Evolutionary conservation across 441 rosid genomes (phyloP), one percentile per base, ranked within the genome.

Genomic region (Pelargonium citronellum): DNA sequence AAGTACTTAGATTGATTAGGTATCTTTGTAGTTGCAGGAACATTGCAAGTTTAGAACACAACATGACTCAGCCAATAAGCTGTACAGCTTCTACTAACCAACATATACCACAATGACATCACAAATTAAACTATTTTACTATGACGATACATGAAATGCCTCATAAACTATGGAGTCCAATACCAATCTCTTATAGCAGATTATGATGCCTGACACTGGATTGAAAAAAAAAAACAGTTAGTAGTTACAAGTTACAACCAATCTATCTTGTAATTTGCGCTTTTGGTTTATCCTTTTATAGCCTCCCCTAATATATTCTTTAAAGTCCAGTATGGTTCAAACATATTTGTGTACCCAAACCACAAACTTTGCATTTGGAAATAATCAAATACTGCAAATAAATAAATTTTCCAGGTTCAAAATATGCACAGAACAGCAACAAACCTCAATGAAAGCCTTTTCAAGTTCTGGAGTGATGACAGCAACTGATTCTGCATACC

Each of bases 401-500:
- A 27, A 47, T 11, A 51, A 47, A 49, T 10, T 43, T 49, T 69
- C 24, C 20, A 44, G 15, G 63, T 20, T 51, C 13, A 7, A 61
- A 24, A 27, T 62, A 62, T 27, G 43, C 16, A 24, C 65, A 61
- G 37, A 30, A 30, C 37, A 9, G 46, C 53, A 62, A 65, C 85
- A 55, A 72, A 90, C 96, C 93, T 91, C 89, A 74, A 83, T 83
- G 78, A 95, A 95, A 61, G 83, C 89, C 81, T 80, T 83, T 73
- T 76, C 86, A 74, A 91, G 94, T 74, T 87, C 91, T 55, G 96
- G 91, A 73, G 97, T 92, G 69, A 95, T 87, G 66, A 71, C 39
- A 20, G 96, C 87, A 74, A 91, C 77, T 60, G 95, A 85, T 80
- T 95, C 99, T 71, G 99, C 97, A 69, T 79, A 71, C 76, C 78